Base-by-base conservation (phyloP, 805 yeast genomes). In the Candida easanensis region DNA sequence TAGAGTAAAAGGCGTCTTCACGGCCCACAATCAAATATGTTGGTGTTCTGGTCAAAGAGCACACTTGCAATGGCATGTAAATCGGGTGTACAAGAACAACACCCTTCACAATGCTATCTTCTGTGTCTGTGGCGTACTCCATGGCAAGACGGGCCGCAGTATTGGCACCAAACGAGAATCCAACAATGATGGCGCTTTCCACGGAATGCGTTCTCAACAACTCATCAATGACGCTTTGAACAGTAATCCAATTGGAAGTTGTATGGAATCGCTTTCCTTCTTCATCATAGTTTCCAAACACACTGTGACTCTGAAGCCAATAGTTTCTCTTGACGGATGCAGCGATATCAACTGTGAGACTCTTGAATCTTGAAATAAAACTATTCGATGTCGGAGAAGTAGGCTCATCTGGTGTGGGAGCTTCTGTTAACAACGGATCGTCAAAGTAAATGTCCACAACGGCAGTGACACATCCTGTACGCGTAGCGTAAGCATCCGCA, bases 381-480 rank as follows among this genome's bases (percentile, higher is more conserved):
- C 54, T 39, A 1, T 22, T 36, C 8, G 30, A 18, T 2, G 36
- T n/a, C 3, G 23, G 22, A 4, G 35, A 19, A 19, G 15, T 23
- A 5, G 15, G n/a, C 1, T 31, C 28, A 2, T 20, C 44, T 17
- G 41, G 46, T 2, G 37, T 4, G 8, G 19, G 33, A 7, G 33
- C 19, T 19, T 30, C 33, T 23, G 46, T 52, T 2, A 42, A n/a
- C 27, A 56, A 42, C 5, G 56, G 46, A 36, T 56, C 59, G 27
- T 45, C 36, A 27, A 49, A 52, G 43, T 56, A 56, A 3, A 53
- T 28, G 31, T 56, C 61, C 11, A 56, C 20, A 11, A 56, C 27
- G 2, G 59, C 58, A 31, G 54, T 51, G 16, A 56, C 61, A 45
- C 61, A 56, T 1, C 61, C 61, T 4, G 61, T 50, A 27, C 61